Evolutionary conservation across 768 basidiomycete genomes (phyloP).

Genomic region (Rhodocollybia butyracea): DNA sequence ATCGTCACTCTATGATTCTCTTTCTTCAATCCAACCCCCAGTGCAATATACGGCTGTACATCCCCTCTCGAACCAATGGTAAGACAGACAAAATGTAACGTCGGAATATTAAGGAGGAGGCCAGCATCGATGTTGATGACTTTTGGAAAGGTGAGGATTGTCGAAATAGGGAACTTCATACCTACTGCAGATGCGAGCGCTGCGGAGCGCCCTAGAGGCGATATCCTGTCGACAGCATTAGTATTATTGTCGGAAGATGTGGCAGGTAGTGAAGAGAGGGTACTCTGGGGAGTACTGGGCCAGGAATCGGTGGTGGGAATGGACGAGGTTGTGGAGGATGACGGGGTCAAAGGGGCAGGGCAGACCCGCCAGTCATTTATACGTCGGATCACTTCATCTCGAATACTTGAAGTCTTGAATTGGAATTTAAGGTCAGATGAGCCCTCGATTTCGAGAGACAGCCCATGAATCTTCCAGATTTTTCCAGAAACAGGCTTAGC

Average conservation of each 20-base stretch:
- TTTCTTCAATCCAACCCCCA: slow-evolving; percentile 44
- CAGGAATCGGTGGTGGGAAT: not conserved
- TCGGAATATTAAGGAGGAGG: slow-evolving; percentile 22
- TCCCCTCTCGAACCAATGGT: slow-evolving; percentile 68
- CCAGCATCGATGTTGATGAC: slow-evolving; percentile 44
- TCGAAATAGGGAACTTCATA: slow-evolving; percentile 25
- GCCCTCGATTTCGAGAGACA: slow-evolving; percentile 44
- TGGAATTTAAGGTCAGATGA: slow-evolving; percentile 44
- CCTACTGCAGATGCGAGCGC: slow-evolving; percentile 25
- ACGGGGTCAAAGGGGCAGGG: not conserved
- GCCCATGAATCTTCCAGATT: slow-evolving; percentile 28
- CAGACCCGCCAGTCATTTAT: slow-evolving; percentile 22
- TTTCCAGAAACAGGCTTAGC: slow-evolving; percentile 31
- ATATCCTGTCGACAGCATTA: slow-evolving; percentile 36
- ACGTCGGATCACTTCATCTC: slow-evolving; percentile 42
- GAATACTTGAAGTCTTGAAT: slow-evolving; percentile 36
- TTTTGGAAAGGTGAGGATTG: slow-evolving; percentile 34
- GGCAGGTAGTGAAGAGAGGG: slow-evolving; percentile 10
- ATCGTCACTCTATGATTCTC: slow-evolving; percentile 53
- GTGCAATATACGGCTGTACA: slow-evolving; percentile 61
- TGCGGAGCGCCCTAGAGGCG: slow-evolving; percentile 41
- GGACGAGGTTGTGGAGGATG: not conserved
- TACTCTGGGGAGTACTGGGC: not conserved
- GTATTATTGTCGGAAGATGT: slow-evolving; percentile 11
- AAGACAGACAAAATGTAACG: slow-evolving; percentile 57